phyloP scores from a whole-genome alignment of 2,329 filamentous ascomycete species.

The Penicillium sclerotiorum region DNA sequence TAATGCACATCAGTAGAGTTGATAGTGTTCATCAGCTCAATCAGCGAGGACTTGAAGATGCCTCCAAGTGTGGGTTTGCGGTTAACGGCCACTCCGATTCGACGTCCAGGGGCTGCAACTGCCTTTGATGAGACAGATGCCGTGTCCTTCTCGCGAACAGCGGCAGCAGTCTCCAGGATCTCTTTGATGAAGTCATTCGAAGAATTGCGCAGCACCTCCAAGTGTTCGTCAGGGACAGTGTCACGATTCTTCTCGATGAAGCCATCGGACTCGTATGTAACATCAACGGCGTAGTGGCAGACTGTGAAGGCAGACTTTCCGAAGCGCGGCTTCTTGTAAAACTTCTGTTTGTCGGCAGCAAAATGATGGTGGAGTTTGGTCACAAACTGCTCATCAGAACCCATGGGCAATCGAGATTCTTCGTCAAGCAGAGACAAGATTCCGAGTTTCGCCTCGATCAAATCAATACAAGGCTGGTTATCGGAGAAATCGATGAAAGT shows the following conservation, averaged over 20 bases:
- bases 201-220: constrained; percentile 85
- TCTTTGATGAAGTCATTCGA: constrained; percentile 82
- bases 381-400: constrained; percentile 94
- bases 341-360: constrained; percentile 84
- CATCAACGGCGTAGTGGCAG: constrained; percentile 96
- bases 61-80: constrained; percentile 95
- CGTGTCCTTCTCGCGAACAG: constrained; percentile 86
- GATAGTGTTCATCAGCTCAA: constrained; percentile 97
- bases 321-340: constrained; percentile 98
- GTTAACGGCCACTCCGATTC: constrained; percentile 89
- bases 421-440: constrained; percentile 91
- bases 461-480: constrained; percentile 97
- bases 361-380: constrained; percentile 96
- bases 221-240: constrained; percentile 96
- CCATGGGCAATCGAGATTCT: constrained; percentile 95
- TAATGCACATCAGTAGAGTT: constrained; percentile 98
- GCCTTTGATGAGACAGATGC: constrained; percentile 71
- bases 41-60: constrained; percentile 97
- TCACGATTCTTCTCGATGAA: constrained; percentile 99
- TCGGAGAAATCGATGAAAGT: constrained; percentile 99
- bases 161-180: constrained; percentile 81
- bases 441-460: constrained; percentile 96
- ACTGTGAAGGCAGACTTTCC: constrained; percentile 97
- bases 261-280: constrained; percentile 97
- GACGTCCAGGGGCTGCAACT: constrained; percentile 70